Conservation (phyloP, 345 rosid genomes). For the Melastoma malabathricum region DNA sequence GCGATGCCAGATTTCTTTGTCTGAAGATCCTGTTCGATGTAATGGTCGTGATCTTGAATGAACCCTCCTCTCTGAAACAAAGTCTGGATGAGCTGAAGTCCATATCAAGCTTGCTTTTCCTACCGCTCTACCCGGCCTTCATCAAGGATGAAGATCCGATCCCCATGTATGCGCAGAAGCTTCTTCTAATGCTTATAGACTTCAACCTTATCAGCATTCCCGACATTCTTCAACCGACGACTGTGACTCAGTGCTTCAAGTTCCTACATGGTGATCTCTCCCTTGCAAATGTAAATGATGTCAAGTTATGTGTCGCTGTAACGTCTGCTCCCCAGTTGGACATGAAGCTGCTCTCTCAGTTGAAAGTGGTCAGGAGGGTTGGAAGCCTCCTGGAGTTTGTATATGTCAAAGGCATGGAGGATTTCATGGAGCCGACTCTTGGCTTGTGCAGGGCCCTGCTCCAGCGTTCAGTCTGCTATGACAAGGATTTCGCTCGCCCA, state of each 20-base stretch:
- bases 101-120: slow-evolving; percentile 70
- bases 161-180: slow-evolving; percentile 92
- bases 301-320: slow-evolving; percentile 79
- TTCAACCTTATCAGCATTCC: slow-evolving; percentile 53
- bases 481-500: slow-evolving; percentile 29
- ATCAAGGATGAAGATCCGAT: slow-evolving; percentile 97
- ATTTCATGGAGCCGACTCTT: slow-evolving; percentile 85
- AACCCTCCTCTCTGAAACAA: slow-evolving; percentile 36
- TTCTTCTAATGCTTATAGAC: slow-evolving; percentile 88
- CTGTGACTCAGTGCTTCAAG: slow-evolving; percentile 79
- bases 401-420: slow-evolving; percentile 88
- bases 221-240: slow-evolving; percentile 67
- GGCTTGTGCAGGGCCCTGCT: slow-evolving; percentile 73
- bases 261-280: slow-evolving; percentile 87
- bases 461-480: slow-evolving; percentile 41
- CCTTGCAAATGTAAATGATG: slow-evolving; percentile 75
- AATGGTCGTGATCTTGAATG: slow-evolving; percentile 57
- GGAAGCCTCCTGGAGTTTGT: slow-evolving; percentile 86
- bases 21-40: slow-evolving; percentile 82
- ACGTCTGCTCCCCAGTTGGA: slow-evolving; percentile 97
- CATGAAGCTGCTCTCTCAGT: slow-evolving; percentile 65
- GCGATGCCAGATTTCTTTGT: slow-evolving; percentile 83
- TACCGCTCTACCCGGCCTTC: slow-evolving; percentile 83
- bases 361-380: slow-evolving; percentile 68
- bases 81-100: slow-evolving; percentile 47